These are phyloP conservation scores for Yarrowia divulgata DNA, from an alignment of 805 yeast species.

Conservation along the genomic window DNA sequence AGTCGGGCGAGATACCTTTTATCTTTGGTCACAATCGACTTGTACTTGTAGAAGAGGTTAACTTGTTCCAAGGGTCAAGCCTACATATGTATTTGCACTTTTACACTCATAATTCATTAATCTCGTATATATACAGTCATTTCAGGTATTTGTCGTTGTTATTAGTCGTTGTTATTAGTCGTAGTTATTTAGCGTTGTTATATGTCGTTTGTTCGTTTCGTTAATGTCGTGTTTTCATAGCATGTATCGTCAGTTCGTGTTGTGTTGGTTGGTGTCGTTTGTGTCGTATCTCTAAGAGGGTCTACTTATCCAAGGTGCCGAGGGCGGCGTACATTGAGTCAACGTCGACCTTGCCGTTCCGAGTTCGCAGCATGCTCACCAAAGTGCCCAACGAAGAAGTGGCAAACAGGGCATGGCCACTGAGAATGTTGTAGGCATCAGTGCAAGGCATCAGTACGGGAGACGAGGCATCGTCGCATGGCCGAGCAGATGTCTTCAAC, in stretches of 20 bases:
- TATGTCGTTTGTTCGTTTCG: constrained; percentile 14
- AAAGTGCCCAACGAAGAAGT: constrained; percentile 4
- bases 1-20: background rate
- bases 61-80: no score
- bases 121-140: constrained; percentile 14
- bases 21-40: no score
- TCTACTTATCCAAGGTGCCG: background rate
- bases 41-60: no score
- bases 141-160: constrained; percentile 43
- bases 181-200: constrained; percentile 5
- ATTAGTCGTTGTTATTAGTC: constrained; percentile 40
- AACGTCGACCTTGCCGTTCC: constrained; percentile 33
- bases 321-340: constrained; percentile 37
- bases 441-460: constrained; percentile 71
- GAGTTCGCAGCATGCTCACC: constrained; percentile 3
- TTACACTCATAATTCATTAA: constrained; percentile 21
- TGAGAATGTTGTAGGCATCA: constrained; percentile 81
- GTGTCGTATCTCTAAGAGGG: background rate
- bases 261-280: background rate
- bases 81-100: background rate
- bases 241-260: constrained; percentile 17
- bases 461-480: constrained; percentile 45
- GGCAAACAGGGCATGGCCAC: constrained; percentile 58
- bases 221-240: constrained; percentile 22
- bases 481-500: constrained; percentile 40